phyloP scores from a whole-genome alignment of 2,329 filamentous ascomycete genomes.

The Cadophora gregata region DNA sequence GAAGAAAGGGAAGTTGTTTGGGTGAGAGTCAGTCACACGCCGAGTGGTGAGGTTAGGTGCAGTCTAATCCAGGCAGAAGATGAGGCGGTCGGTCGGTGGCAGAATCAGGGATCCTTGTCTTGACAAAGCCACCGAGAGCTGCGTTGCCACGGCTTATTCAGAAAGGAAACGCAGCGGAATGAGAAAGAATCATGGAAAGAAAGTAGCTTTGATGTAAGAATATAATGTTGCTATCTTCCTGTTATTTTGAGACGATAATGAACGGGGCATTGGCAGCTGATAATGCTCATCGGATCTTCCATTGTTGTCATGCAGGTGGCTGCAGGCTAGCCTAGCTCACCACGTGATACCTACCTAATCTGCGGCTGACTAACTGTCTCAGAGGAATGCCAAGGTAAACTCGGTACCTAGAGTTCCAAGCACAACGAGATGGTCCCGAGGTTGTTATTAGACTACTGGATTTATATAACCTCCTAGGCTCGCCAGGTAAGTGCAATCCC shows the following conservation, averaged over 20 bases:
- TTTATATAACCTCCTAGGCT: no score
- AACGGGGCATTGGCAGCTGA: constrained; percentile 14
- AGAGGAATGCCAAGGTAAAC: no score
- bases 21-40: constrained; percentile 12
- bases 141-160: constrained; percentile 12
- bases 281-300: no score
- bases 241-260: not conserved
- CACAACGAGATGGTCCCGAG: no score
- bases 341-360: no score
- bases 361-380: no score
- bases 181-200: not conserved
- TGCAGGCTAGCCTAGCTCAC: no score
- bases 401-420: no score
- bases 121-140: constrained; percentile 23
- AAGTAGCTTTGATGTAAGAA: not conserved
- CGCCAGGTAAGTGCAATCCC: no score
- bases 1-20: constrained; percentile 8
- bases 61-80: constrained; percentile 10
- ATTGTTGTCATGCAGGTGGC: no score
- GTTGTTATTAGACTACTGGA: no score
- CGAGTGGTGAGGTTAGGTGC: constrained; percentile 1
- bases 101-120: constrained; percentile 18
- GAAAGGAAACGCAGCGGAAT: not conserved
- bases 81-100: constrained; percentile 20
- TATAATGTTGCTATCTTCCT: not conserved